Base-by-base conservation (phyloP, 305 asterid genomes). In the Coffea humblotiana region DNA sequence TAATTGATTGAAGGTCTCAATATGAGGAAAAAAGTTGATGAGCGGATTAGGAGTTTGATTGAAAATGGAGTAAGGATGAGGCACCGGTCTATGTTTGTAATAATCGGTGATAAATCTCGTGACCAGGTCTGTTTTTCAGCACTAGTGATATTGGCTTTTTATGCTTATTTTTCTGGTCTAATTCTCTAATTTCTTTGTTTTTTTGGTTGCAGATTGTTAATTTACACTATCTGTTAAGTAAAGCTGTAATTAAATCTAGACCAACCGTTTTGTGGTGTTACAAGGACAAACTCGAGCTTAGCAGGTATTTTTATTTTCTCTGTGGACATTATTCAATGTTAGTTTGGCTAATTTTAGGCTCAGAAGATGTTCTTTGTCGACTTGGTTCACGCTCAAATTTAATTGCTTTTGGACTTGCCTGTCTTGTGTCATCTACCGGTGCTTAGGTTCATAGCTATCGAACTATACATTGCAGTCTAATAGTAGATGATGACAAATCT, bases 241-340 rank as follows among this genome's bases (percentile, higher is more conserved):
- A 92, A 72, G 87, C 95, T 37, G 82, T 84, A 79, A 86, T 79
- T 11, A 92, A 87, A 88, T 77, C 94, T 16, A 84, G 86, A 75
- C 96, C 94, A 61, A 85, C 29, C 56, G 94, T 93, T 71, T 79
- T 93, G 48, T 93, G 98, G 98, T 93, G 98, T 88, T 93, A 92
- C 89, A 91, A 88, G 92, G 89, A 93, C 75, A 88, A 93, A 70
- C 93, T 92, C 23, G 96, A 92, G 78, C 87, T 93, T 48, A 93
- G 97, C 97, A 92, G 98, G 98, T 92, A 70, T 51, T 51, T 29
- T 51, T 51, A 10, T 10, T 51, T 51, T 51, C 3, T 51, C 56
- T 37, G 56, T 51, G 56, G 14, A 51, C 10, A 11, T 51, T 51
- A 9, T 9, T 3, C 56, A 51, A 51, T 10, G 14, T 51, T 10